Base-by-base conservation (phyloP, 1,284 basidiomycete genomes). In the Volvariella volvacea region DNA sequence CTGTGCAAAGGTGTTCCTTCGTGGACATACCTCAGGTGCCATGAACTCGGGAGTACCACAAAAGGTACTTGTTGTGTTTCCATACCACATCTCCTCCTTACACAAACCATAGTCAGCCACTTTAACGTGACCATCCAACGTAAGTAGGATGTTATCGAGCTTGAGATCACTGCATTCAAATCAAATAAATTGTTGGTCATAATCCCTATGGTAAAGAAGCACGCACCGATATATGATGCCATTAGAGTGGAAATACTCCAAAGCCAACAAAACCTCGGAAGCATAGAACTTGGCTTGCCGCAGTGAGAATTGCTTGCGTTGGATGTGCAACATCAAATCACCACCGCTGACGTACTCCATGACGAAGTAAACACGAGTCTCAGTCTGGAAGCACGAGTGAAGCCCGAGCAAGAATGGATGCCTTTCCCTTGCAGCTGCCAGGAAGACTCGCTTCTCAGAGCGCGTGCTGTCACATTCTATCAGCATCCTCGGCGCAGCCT, bases 1-100 rank as follows among this genome's bases (percentile, higher is more conserved):
- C 37, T 28, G 15, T 19, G 41, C 17, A 22, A 42, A 12, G 30
- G 36, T 39, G 22, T 38, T 30, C 25, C 12, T 28, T 28, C 12
- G 25, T n/a, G 7, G 32, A 50, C 74, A 37, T 49, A 92, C 92
- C 76, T 99, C 96, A 4, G 96, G 96, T 30, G 96, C 96, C 96
- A 99, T 99, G 64, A 99, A 99, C 63, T 99, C 96, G 0, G 96
- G 96, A 32, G 96, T 99, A 46, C 96, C 96, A 68, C 96, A 99
- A 68, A 99, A 99, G 1, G 96, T 99, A 60, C 88, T 92, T 3
- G 96, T 99, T n/a, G 95, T 98, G 57, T 84, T 84, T 15, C 93
- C 93, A 56, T 76, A 84, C 88, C 91, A 96, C 95, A 99, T 99
- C 16, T 97, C 92, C 63, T 99, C 96, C 65, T 99, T 99, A 68